Evolutionary conservation across 2,329 filamentous ascomycete genomes (phyloP), one percentile per base, ranked within the genome.

Genomic region (Stagonosporopsis chrysanthemi): DNA sequence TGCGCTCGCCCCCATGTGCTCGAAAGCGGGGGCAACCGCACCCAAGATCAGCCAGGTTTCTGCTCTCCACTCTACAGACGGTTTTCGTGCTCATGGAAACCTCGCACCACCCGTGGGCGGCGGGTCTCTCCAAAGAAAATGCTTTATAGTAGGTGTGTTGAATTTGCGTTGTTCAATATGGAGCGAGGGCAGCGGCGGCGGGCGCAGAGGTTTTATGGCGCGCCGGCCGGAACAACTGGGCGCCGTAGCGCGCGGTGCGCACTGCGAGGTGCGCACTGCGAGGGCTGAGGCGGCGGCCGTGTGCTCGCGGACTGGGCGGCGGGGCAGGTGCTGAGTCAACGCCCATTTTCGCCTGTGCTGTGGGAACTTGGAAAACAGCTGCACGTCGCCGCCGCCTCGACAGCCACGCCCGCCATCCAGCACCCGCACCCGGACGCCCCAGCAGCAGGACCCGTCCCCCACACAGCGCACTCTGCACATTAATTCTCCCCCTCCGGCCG

Each of bases 51-150:
- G 80, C 77, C 76, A 68, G 63, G 6, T 72, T 65, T 72, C 79
- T 76, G 66, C 65, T 83, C 82, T 84, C 77, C 82, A 83, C 83
- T 82, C 80, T 78, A 76, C 79, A 78, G 81, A 83, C 82, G 82
- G 82, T 83, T 83, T 83, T 82, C 82, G 75, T 81, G 79, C 78
- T 84, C 82, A 83, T 84, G 77, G 81, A 79, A 61, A 77, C 74
- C 72, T 73, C 74, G 56, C 70, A 74, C 64, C 73, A 64, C 67
- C 70, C 66, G 58, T 60, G 65, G 71, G 72, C 65, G 68, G 71
- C 67, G 73, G 73, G 71, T 67, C 69, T 76, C 78, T 82, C 81
- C 67, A 75, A 81, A 80, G 78, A 81, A 82, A 84, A 84, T 81
- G 81, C 82, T 83, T 84, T 84, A 47, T 42, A 52, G 54, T 56